Base-by-base conservation (phyloP, 2,329 filamentous ascomycete genomes). In the Teratosphaeria viscida region DNA sequence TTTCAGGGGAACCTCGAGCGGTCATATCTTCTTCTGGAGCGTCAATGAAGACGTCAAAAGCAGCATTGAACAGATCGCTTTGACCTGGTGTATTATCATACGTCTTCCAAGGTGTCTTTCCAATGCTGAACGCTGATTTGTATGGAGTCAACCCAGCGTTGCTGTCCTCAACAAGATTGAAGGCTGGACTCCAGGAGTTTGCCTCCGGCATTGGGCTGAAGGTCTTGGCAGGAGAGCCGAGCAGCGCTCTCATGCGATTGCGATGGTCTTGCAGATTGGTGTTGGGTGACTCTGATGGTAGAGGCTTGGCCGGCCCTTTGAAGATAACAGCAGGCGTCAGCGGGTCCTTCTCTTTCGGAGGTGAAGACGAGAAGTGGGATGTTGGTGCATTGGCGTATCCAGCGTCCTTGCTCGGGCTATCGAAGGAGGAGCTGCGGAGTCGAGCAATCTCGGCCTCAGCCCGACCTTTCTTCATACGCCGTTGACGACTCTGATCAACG, bases 401-500 rank as follows among this genome's bases (percentile, higher is more conserved):
- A 12, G 82, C 80, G 52, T 71, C 67, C 76, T 90, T 91, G 56
- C 85, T 89, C 4, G 94, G 94, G 70, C 92, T 97, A 69, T 96
- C 92, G 68, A 92, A 92, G 1, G 91, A 96, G 1, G 92, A 96
- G 63, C 89, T 89, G 65, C 94, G 88, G 58, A 97, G 87, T 49
- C 92, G 89, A 54, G 89, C 89, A 78, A 99, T 96, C 74, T 96
- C 94, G 68, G 95, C 92, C 73, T 97, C 94, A 16, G 94, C 94
- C 62, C 92, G 88, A 34, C 92, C 92, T 61, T 90, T 87, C 77
- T 92, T 64, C 34, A 58, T 62, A 12, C 60, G 62, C 16, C 16
- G 16, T n/a, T 56, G 55, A 37, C 62, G 60, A 34, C 52, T 53
- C n/a, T 61, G 57, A 52, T 64, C 64, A 53, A 81, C 73, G 68